Conservation (phyloP, 345 rosid genomes). For the Mercurialis annua region DNA sequence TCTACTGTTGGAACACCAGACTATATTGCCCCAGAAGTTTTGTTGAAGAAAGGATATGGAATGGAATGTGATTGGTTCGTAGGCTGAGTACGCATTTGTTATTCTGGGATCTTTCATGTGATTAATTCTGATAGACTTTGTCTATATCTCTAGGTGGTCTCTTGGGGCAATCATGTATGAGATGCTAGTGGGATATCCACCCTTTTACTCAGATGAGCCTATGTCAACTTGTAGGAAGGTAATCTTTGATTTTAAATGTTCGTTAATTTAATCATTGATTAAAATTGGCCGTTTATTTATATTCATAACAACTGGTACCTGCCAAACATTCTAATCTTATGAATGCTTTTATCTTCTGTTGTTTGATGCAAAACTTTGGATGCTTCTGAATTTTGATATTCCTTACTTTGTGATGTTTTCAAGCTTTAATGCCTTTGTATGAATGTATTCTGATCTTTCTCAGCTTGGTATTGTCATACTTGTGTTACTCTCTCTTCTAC, state of each 20-base stretch:
- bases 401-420: background rate
- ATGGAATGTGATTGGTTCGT: conserved; percentile 41
- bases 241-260: conserved; percentile 3
- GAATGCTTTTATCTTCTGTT: background rate
- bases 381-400: background rate
- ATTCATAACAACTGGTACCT: background rate
- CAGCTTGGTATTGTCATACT: background rate
- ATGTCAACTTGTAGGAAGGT: conserved; percentile 99
- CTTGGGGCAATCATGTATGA: conserved; percentile 99
- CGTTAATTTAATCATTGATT: background rate
- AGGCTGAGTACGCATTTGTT: background rate
- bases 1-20: conserved; percentile 35
- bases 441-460: background rate
- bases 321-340: background rate
- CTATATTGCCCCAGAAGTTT: conserved; percentile 36
- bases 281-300: background rate
- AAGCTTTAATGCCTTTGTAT: background rate
- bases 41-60: conserved; percentile 39
- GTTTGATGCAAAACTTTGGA: background rate
- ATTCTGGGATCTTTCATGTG: conserved; percentile 1
- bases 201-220: conserved; percentile 97
- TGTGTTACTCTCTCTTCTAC: background rate
- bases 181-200: conserved; percentile 99
- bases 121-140: conserved; percentile 12
- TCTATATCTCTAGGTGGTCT: conserved; percentile 74